A percentile compares a stretch with the other conserved stretches of the same genome.
Conservation (phyloP, 768 basidiomycete genomes). For the Amanita molliuscula region DNA sequence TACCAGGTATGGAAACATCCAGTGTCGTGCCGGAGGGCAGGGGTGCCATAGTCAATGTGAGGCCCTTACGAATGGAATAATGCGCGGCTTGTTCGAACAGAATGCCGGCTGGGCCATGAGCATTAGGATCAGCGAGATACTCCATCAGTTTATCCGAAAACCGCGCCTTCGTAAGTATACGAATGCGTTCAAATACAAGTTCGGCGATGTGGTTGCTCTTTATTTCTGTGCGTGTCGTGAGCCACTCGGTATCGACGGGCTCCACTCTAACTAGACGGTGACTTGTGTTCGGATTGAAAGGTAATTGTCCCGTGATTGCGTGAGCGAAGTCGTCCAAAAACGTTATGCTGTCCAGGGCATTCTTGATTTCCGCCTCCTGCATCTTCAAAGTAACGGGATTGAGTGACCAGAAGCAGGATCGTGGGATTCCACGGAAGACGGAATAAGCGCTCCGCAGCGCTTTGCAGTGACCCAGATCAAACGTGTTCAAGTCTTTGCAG, state of each 20-base stretch:
- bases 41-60: background rate
- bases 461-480: background rate
- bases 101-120: slow-evolving; percentile 2
- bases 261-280: slow-evolving; percentile 4
- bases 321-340: slow-evolving; percentile 1
- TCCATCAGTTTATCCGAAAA: slow-evolving; percentile 2
- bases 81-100: slow-evolving; percentile 8
- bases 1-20: slow-evolving; percentile 3
- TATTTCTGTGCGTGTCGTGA: slow-evolving; percentile 3
- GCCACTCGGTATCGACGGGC: slow-evolving; percentile 3
- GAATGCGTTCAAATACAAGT: background rate
- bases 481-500: slow-evolving; percentile 1
- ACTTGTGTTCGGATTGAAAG: slow-evolving; percentile 4
- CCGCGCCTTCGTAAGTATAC: background rate
- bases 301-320: slow-evolving; percentile 1
- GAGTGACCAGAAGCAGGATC: slow-evolving; percentile 3
- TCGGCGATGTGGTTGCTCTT: slow-evolving; percentile 5
- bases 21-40: background rate
- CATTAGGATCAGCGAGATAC: background rate
- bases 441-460: background rate
- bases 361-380: slow-evolving; percentile 1
- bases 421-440: slow-evolving; percentile 7
- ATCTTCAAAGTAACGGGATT: background rate
- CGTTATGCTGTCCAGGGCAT: slow-evolving; percentile 1
- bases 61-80: background rate